Base-by-base conservation (phyloP, 2,329 filamentous ascomycete genomes). In the Leptosphaerulina australis region DNA sequence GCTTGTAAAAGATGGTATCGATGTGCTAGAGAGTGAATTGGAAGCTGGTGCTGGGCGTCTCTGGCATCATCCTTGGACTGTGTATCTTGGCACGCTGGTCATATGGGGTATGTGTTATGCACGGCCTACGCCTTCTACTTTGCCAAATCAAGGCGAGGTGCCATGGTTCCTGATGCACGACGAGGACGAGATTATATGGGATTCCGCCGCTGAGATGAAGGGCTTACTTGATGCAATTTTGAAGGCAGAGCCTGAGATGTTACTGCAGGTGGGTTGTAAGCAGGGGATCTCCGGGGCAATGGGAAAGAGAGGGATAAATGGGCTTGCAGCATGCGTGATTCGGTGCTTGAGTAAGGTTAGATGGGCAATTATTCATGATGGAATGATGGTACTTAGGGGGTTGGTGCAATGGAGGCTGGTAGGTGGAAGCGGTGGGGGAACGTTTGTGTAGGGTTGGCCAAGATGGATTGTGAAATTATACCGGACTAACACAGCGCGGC, bases 341-440 rank as follows among this genome's bases (percentile, higher is more conserved):
- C 77, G 79, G 58, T 76, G 79, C 26, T 59, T 86, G 55, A 78
- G 78, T 9, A 83, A 79, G 47, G 78, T 85, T 1, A 63, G 83
- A 41, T 86, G 84, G 83, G 82, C 81, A 0, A 82, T 86, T 3
- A 79, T 86, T 4, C 82, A 85, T 55, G 81, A 84, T 59, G 83
- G 81, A 0, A 83, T 84, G 71, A 78, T 81, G 55, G 82, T 86
- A 3, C 59, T 86, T 26, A 69, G 67, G 45, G 72, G 71, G 3
- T 55, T 76, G 26, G 72, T 74, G 36, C 69, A 71, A 35, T 74
- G 72, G 71, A 60, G 71, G 28, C 55, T 74, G 44, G 69, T 73
- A 17, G 66, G 63, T 33, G 62, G 61, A 26, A 60, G 63, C n/a
- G 60, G 59, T 29, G 28, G 47, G 12, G 49, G 37, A 4, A 44